Conservation (phyloP, 305 asterid genomes). For the Rubia balearica region DNA sequence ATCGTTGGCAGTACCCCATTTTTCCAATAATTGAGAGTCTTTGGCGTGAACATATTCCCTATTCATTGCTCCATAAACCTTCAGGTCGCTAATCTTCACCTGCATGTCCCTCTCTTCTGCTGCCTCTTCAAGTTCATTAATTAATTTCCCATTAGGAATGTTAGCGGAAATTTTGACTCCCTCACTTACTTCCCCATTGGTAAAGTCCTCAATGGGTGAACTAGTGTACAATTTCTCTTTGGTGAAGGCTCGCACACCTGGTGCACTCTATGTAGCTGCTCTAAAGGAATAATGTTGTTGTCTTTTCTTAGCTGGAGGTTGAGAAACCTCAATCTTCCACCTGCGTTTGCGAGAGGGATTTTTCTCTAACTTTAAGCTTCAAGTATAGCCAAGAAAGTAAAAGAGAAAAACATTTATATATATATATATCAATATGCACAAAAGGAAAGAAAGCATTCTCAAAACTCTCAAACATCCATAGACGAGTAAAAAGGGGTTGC, state of each 20-base stretch:
- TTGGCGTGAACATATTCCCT: slow-evolving; percentile 19
- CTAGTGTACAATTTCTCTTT: slow-evolving; percentile 33
- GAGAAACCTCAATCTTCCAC: slow-evolving; percentile 26
- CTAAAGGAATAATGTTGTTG: slow-evolving; percentile 42
- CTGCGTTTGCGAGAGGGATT: slow-evolving; percentile 31
- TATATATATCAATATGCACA: slow-evolving; percentile 1
- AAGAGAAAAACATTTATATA: neutral
- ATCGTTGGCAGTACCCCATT: neutral
- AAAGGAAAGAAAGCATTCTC: neutral
- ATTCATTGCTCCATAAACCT: slow-evolving; percentile 26
- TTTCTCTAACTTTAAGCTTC: slow-evolving; percentile 30
- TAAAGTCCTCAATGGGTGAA: slow-evolving; percentile 29
- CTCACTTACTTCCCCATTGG: slow-evolving; percentile 27
- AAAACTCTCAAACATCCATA: slow-evolving; percentile 12
- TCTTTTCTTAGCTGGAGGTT: slow-evolving; percentile 32
- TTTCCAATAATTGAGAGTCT: slow-evolving; percentile 15
- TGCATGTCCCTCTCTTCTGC: slow-evolving; percentile 40
- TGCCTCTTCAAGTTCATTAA: slow-evolving; percentile 25
- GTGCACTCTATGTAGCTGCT: slow-evolving; percentile 44
- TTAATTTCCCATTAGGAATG: slow-evolving; percentile 9
- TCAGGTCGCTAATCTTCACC: slow-evolving; percentile 53
- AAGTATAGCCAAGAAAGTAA: slow-evolving; percentile 8
- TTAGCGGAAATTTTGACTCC: slow-evolving; percentile 24
- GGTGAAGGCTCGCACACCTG: slow-evolving; percentile 39
- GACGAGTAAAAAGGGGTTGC: neutral